phyloP scores from a whole-genome alignment of 140 eudicot genomes.

The Anethum foeniculum region DNA sequence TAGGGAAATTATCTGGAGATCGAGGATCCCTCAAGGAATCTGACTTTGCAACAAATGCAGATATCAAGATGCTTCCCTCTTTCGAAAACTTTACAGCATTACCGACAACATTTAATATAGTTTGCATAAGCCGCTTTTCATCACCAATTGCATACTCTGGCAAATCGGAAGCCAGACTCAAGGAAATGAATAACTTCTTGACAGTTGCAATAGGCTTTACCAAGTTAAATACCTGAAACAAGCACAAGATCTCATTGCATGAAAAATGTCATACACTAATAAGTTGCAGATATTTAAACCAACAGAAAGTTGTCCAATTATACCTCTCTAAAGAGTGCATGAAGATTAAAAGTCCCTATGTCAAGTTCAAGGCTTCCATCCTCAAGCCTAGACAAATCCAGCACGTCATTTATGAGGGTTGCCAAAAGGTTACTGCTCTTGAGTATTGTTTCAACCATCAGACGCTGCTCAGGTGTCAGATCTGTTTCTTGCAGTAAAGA shows the following conservation, averaged over 20 bases:
- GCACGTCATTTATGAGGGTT: slow-evolving; percentile 81
- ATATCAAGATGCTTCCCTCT: slow-evolving; percentile 64
- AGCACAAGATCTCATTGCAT: slow-evolving; percentile 17
- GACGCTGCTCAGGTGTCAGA: slow-evolving; percentile 85
- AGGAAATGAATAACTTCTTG: slow-evolving; percentile 49
- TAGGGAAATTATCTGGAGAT: slow-evolving; percentile 62
- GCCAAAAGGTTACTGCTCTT: slow-evolving; percentile 92
- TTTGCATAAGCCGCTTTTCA: slow-evolving; percentile 91
- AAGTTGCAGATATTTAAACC: background rate
- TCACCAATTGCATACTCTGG: slow-evolving; percentile 84
- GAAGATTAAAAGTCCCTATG: slow-evolving; percentile 58
- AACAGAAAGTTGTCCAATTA: background rate
- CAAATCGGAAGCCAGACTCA: slow-evolving; percentile 65
- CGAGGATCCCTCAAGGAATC: slow-evolving; percentile 73
- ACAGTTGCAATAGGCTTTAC: slow-evolving; percentile 86
- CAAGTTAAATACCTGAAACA: slow-evolving; percentile 61
- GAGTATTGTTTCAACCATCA: slow-evolving; percentile 90
- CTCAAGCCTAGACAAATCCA: slow-evolving; percentile 91
- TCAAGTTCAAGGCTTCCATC: slow-evolving; percentile 98
- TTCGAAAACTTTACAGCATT: slow-evolving; percentile 91
- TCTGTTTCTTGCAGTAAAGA: slow-evolving; percentile 79
- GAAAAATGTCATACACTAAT: background rate
- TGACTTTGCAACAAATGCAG: slow-evolving; percentile 54
- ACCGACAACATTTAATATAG: slow-evolving; percentile 70
- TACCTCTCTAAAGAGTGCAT: slow-evolving; percentile 80